Evolutionary conservation across 306 rosid species (phyloP), one percentile per base, ranked within the genome.

Genomic region (Trifolium fragiferum): DNA sequence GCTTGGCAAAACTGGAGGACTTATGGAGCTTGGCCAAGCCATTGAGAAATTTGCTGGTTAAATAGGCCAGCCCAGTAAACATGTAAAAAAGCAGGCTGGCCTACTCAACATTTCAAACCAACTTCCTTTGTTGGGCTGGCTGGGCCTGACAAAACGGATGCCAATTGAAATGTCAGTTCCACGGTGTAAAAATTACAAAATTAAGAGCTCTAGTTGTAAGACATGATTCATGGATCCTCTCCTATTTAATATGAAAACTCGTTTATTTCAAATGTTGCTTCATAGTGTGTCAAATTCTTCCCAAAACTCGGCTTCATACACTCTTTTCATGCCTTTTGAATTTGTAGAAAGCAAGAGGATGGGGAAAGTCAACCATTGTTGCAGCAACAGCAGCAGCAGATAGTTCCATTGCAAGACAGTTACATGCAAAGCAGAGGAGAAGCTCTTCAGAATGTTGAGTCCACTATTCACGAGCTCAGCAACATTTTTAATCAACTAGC

Each of bases 361-460:
- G 90, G 86, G 73, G 98, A 93, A 75, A 82, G 88, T 84, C 97
- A 89, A 37, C 92, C 97, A 50, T 82, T 93, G 87, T 75, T 89
- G 70, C 89, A 83, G 78, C 86, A 82, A 19, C 84, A 87, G 43
- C 81, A 79, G 32, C 13, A 40, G 50, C 85, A 94, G 81, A 11
- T 88, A 80, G 97, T 87, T 79, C 96, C 97, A 1, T 82, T 92
- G 85, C 99, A 92, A 84, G 99, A 92, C 65, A 86, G 83, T 76
- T 92, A 86, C 90, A 92, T 92, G 95, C 99, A 94, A 83, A 94
- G 96, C 88, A 85, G 97, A 79, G 95, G 96, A 81, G 97, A 92
- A 85, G 96, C 99, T 76, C 89, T 94, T 82, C 99, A 92, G 72
- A 94, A 92, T 82, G 95, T 90, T 23, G 96, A 94, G 86, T 94